Percentiles rank a stretch among this genome's conserved stretches.
Conservation (phyloP, 1,139 yeast genomes). For the Hansenula lynferdii region DNA sequence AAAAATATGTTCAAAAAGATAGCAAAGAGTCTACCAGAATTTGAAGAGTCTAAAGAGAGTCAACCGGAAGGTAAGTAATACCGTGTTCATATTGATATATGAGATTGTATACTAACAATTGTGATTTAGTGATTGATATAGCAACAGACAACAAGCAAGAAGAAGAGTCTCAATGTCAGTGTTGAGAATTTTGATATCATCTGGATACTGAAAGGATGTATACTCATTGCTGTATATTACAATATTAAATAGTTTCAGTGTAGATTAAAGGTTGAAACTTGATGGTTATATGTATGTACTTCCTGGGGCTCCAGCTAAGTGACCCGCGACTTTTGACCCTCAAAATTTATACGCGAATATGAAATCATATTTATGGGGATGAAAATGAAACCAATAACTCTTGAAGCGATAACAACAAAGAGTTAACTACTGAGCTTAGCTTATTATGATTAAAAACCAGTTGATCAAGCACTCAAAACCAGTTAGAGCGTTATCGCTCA, state of each 20-base stretch:
- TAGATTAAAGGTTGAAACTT: no score
- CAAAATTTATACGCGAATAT: not conserved
- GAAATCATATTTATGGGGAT: no score
- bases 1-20: slow-evolving; percentile 84
- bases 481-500: not conserved
- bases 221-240: no score
- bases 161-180: slow-evolving; percentile 21
- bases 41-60: slow-evolving; percentile 43
- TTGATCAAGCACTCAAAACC: not conserved
- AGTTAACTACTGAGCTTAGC: not conserved
- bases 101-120: slow-evolving; percentile 7
- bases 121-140: slow-evolving; percentile 18
- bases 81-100: slow-evolving; percentile 9
- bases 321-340: not conserved
- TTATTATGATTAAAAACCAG: slow-evolving; percentile 1
- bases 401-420: not conserved
- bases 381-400: not conserved
- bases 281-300: no score
- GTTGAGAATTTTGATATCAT: no score
- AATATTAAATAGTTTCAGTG: no score
- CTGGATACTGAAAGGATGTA: no score
- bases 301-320: no score
- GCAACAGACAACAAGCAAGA: slow-evolving; percentile 15
- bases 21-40: slow-evolving; percentile 88
- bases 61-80: slow-evolving; percentile 32